Evolutionary conservation across 306 rosid genomes (phyloP).

Genomic region (Vicia villosa): DNA sequence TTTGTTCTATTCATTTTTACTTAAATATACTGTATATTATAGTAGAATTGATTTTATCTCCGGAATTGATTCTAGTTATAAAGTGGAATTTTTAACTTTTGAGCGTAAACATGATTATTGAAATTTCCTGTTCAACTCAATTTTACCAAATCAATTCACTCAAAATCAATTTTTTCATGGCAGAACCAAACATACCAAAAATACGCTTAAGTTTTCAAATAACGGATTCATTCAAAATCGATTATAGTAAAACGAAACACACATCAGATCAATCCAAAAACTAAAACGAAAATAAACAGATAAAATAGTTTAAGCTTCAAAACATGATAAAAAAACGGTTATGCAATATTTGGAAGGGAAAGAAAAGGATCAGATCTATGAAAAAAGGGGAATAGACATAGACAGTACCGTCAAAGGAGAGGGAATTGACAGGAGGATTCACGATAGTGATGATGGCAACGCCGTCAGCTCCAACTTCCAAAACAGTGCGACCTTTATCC

Average conservation of each 20-base stretch:
- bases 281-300: background rate
- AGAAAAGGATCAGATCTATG: slow-evolving; percentile 13
- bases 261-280: background rate
- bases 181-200: too few relatives aligned
- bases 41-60: too few relatives aligned
- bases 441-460: slow-evolving; percentile 84
- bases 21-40: background rate
- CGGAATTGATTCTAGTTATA: too few relatives aligned
- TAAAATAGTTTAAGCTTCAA: background rate
- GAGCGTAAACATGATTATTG: too few relatives aligned
- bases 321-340: background rate
- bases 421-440: slow-evolving; percentile 97
- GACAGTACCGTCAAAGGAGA: slow-evolving; percentile 76
- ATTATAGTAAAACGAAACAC: background rate
- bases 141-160: too few relatives aligned
- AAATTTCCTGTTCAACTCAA: too few relatives aligned
- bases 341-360: background rate
- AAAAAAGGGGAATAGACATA: background rate
- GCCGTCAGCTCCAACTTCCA: slow-evolving; percentile 91
- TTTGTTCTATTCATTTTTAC: background rate
- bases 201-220: too few relatives aligned
- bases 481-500: slow-evolving; percentile 45
- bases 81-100: too few relatives aligned
- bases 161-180: too few relatives aligned
- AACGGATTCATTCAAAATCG: background rate